Evolutionary conservation across 371 early-diverging fungal species (phyloP), one percentile per base, ranked within the genome.

Genomic region (Rhizomucor miehei): DNA sequence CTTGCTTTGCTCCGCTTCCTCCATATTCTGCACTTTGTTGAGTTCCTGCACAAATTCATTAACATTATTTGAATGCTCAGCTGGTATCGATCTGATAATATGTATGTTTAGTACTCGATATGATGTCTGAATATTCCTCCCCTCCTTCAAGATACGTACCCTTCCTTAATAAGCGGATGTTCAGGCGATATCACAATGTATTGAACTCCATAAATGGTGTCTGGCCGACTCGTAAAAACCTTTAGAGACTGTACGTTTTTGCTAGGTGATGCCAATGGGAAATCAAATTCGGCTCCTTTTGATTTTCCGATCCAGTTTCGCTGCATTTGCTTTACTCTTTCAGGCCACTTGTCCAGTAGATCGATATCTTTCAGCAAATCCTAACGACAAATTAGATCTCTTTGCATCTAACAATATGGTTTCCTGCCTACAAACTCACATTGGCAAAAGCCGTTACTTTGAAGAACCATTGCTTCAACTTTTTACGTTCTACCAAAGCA

Each of bases 281-380:
- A 88, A 13, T 81, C 77, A 48, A 93, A 76, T 61, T 91, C 88
- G n/a, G 87, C 87, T 14, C 94, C 95, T 35, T 71, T 74, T 13
- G 89, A 89, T 58, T 86, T 89, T 11, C 94, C 94, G 41, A 97
- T 97, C 97, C 97, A 97, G 64, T 94, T 86, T n/a, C 79, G 59
- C 59, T 97, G 97, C 87, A 92, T 90, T 52, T 83, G 81, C 55
- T 92, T 92, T 0, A 97, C 95, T 17, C 88, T 75, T 4, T 88
- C 84, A 1, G 97, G 97, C 97, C 97, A 97, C 40, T 79, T 67
- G 13, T 90, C 74, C 36, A 93, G 71, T 5, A 67, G 56, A 43
- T 88, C 85, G 41, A 91, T 80, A 52, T 90, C 95, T 41, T 84
- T 73, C 44, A 94, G 76, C 24, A 93, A 61, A 38, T 89, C 86